Base-by-base conservation (phyloP, 768 basidiomycete genomes). In the Heimioporus sp. region DNA sequence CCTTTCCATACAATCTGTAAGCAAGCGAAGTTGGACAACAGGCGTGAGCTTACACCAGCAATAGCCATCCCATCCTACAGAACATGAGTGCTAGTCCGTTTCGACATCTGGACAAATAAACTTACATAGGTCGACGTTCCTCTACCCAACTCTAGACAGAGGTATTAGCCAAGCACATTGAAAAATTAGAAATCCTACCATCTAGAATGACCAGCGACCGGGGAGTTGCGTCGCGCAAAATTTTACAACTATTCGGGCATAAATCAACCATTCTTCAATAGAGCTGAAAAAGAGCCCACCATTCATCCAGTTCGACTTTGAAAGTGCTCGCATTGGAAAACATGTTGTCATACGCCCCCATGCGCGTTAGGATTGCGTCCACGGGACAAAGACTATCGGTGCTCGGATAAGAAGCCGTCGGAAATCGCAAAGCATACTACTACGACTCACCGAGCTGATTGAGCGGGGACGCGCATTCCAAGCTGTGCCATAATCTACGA, bases 261-360 rank as follows among this genome's bases (percentile, higher is more conserved):
- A 54, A 41, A 53, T 20, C 39, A 20, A 31, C 7, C 20, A 15
- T 38, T 31, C n/a, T 7, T 40, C 46, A 28, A 13, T 19, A 15
- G 9, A 36, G 35, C 40, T 13, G 21, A 2, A 6, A 4, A 3
- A 35, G n/a, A 54, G 57, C 69, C 38, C 60, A 93, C 92, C 92
- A 92, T 80, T 99, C 97, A 66, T 98, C 97, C 51, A 99, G 75
- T 66, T 99, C 97, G 19, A 99, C 97, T 67, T 98, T 97, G 81
- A 98, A 99, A 0, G 96, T 98, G 70, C 92, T 93, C 1, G 93
- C 82, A 59, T 92, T 86, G 3, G 90, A 86, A 69, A 94, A 95
- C 89, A 96, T 93, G 64, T 94, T 94, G 63, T 98, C 96, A 65
- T 98, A 97, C 3, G 97, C 97, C 10, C 97, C 97, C 97, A 98